phyloP scores from a whole-genome alignment of 2,329 filamentous ascomycete species.

The Trichoderma koningiopsis region DNA sequence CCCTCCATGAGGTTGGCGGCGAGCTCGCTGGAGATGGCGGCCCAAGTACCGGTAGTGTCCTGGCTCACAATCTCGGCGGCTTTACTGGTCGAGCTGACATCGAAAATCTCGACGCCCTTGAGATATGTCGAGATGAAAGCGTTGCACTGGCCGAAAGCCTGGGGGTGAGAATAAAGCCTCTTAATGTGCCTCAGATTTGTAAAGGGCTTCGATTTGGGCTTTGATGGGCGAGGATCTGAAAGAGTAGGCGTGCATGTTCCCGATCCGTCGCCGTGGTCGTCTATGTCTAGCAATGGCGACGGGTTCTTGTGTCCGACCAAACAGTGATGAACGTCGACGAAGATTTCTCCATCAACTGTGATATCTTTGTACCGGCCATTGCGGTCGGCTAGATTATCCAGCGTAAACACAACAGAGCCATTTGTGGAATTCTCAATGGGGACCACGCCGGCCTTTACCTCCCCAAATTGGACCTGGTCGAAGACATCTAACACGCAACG shows the following conservation, averaged over 20 bases:
- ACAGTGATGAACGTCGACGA: conserved; percentile 86
- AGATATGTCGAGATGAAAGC: conserved; percentile 71
- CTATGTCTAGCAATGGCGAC: conserved; percentile 35
- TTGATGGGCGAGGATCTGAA: conserved; percentile 47
- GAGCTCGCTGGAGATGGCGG: conserved; percentile 76
- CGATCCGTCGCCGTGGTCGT: conserved; percentile 40
- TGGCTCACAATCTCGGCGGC: conserved; percentile 76
- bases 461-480: conserved; percentile 68
- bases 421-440: conserved; percentile 97
- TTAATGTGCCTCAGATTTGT: conserved; percentile 62
- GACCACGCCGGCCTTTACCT: conserved; percentile 73
- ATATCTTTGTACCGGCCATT: conserved; percentile 65
- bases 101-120: conserved; percentile 74
- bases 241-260: conserved; percentile 55
- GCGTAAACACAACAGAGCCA: conserved; percentile 84
- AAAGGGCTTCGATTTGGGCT: conserved; percentile 52
- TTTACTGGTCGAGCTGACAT: conserved; percentile 81
- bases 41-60: conserved; percentile 60
- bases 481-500: conserved; percentile 68
- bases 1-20: conserved; percentile 70
- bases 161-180: conserved; percentile 88
- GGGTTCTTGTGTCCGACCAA: conserved; percentile 62
- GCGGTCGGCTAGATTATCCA: conserved; percentile 84
- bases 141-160: conserved; percentile 91
- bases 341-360: conserved; percentile 78